phyloP scores from a whole-genome alignment of 2,329 filamentous ascomycete species.

The Claviceps pusilla region DNA sequence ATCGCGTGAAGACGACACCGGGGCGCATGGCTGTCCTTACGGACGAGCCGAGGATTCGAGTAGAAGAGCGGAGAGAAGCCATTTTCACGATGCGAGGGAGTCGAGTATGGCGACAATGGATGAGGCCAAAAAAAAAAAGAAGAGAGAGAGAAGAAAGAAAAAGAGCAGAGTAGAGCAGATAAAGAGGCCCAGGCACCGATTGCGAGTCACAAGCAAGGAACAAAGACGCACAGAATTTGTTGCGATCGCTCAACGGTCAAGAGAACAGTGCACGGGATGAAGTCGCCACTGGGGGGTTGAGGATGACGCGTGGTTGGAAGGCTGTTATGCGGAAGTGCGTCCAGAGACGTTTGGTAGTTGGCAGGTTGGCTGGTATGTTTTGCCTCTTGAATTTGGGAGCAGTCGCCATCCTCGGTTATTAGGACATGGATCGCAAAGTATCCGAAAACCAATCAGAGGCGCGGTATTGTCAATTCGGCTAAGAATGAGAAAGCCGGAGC shows the following conservation, averaged over 20 bases:
- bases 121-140: neutral
- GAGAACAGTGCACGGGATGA: neutral
- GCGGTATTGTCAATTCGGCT: constrained; percentile 18
- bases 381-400: constrained; percentile 2
- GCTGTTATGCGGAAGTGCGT: neutral
- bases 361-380: neutral
- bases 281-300: neutral
- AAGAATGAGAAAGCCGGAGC: constrained; percentile 14
- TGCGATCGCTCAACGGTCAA: neutral
- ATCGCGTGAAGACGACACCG: constrained; percentile 30
- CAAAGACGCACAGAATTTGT: neutral
- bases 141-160: neutral
- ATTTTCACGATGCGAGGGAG: constrained; percentile 24
- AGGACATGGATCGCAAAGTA: constrained; percentile 2
- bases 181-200: neutral
- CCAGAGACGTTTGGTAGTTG: neutral
- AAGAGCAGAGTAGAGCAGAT: neutral
- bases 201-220: neutral
- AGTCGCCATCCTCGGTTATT: constrained; percentile 9
- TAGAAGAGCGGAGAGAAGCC: constrained; percentile 46
- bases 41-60: constrained; percentile 35
- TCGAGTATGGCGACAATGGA: neutral
- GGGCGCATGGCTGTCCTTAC: constrained; percentile 24
- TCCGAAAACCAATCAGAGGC: constrained; percentile 7
- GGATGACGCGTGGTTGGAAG: constrained; percentile 1